Conservation (phyloP, 306 rosid genomes). For the Sindora glabra region DNA sequence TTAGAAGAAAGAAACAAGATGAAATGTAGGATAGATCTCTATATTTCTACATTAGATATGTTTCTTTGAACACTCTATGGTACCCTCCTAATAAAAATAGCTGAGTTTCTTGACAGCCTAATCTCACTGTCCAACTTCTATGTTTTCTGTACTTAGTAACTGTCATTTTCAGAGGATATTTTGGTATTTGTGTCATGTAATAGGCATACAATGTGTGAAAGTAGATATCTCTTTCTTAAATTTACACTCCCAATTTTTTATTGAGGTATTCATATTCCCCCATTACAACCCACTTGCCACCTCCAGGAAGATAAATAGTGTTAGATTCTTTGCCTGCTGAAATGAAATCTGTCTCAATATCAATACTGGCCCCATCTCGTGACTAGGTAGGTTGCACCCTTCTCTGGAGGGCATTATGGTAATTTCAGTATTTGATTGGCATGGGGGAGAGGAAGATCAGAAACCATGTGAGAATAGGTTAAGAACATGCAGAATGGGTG, state of each 20-base stretch:
- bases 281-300: slow-evolving; percentile 10
- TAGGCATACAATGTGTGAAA: neutral
- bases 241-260: too few species aligned
- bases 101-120: slow-evolving; percentile 31
- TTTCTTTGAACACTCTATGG: slow-evolving; percentile 24
- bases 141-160: slow-evolving; percentile 13
- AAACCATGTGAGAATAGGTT: slow-evolving; percentile 52
- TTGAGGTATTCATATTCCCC: too few species aligned
- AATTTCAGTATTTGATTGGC: too few species aligned
- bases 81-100: slow-evolving; percentile 17
- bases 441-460: slow-evolving; percentile 34
- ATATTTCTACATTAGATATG: slow-evolving; percentile 12
- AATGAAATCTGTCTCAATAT: slow-evolving; percentile 13
- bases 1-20: slow-evolving; percentile 31
- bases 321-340: slow-evolving; percentile 31
- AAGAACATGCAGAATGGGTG: slow-evolving; percentile 49
- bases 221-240: too few species aligned
- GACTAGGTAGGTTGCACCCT: neutral
- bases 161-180: slow-evolving; percentile 5
- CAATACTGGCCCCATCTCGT: slow-evolving; percentile 23
- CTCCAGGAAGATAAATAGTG: slow-evolving; percentile 7
- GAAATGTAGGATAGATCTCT: slow-evolving; percentile 37
- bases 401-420: slow-evolving; percentile 29
- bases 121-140: slow-evolving; percentile 22
- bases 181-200: slow-evolving; percentile 12